Conservation (phyloP, 257 asterid genomes). For the Solanum chiquidenum region DNA sequence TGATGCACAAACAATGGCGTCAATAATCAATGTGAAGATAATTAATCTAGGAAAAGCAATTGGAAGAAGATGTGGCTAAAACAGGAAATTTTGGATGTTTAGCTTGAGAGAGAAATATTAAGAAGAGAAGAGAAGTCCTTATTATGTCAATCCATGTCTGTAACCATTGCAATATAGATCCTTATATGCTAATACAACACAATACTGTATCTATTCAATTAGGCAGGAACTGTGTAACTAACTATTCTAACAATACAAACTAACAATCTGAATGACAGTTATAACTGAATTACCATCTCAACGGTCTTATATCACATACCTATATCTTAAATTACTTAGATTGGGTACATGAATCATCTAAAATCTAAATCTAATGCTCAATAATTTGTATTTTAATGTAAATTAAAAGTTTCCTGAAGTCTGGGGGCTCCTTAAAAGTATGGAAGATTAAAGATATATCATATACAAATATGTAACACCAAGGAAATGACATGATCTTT, state of each 20-base stretch:
- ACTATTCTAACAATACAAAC: neutral
- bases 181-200: neutral
- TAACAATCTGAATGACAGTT: neutral
- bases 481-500: neutral
- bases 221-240: neutral
- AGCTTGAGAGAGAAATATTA: neutral
- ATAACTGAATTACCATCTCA: too few species aligned
- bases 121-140: neutral
- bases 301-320: neutral
- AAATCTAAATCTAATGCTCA: neutral
- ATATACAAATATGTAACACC: neutral
- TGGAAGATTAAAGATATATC: too few species aligned
- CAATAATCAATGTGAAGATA: neutral
- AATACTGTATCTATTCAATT: neutral
- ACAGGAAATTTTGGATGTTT: neutral
- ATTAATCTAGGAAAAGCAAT: neutral
- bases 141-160: neutral
- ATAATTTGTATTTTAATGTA: neutral
- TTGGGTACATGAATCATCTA: neutral
- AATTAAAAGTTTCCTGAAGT: neutral
- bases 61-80: neutral
- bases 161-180: neutral
- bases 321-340: neutral
- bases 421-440: too few species aligned
- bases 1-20: neutral